phyloP scores from a whole-genome alignment of 2,329 filamentous ascomycete species.

The Juglanconis oblonga region DNA sequence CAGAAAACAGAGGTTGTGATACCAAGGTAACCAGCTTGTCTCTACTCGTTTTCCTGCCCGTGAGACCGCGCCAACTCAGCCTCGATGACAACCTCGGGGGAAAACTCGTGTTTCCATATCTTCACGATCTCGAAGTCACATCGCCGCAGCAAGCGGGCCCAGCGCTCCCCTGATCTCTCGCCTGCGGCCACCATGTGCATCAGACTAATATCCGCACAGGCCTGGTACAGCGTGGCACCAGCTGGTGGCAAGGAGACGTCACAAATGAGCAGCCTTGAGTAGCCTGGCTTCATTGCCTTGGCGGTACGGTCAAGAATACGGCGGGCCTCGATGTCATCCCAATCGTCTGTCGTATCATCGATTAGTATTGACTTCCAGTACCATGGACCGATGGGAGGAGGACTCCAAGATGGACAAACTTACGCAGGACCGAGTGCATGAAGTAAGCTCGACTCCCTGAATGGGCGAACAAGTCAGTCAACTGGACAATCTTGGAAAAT shows the following conservation, averaged over 20 bases:
- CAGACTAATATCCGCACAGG: neutral
- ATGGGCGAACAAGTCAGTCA: too few species aligned
- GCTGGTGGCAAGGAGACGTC: neutral
- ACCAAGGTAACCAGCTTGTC: too few species aligned
- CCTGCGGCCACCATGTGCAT: neutral
- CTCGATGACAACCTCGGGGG: neutral
- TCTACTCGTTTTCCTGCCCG: neutral
- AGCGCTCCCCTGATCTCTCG: neutral
- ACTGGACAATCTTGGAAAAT: too few species aligned
- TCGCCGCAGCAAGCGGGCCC: neutral
- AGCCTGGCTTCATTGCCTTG: neutral
- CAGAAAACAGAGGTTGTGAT: too few species aligned
- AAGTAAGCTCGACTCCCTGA: neutral
- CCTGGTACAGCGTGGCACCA: neutral
- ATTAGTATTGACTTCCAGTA: neutral
- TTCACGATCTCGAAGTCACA: too few species aligned
- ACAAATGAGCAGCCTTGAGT: neutral
- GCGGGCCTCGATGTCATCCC: neutral
- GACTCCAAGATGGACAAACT: neutral
- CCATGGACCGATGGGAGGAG: too few species aligned
- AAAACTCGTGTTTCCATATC: neutral
- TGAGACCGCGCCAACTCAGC: neutral
- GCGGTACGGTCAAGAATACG: neutral
- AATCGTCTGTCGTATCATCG: neutral
- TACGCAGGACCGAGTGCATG: neutral